These are phyloP conservation scores for Vitis cinerea DNA, from an alignment of 164 flowering plant genomes.

Conservation along the genomic window DNA sequence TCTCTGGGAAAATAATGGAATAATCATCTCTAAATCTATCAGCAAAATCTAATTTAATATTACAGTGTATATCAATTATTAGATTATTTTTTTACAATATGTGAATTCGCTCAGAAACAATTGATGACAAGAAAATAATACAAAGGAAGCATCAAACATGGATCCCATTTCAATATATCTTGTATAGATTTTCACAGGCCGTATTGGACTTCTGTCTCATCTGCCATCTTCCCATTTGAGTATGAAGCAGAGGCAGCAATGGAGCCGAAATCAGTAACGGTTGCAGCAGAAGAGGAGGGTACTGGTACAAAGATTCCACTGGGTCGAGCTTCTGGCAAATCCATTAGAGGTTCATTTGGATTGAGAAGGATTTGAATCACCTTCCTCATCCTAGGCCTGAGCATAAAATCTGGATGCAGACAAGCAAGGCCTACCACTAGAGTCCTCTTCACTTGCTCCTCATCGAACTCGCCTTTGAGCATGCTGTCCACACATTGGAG, in stretches of 20 bases:
- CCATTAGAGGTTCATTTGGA: slow-evolving; percentile 44
- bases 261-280: slow-evolving; percentile 9
- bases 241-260: neutral
- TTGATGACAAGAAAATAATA: too few relatives aligned
- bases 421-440: slow-evolving; percentile 35
- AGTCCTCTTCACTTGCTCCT: slow-evolving; percentile 32
- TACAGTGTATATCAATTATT: too few relatives aligned
- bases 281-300: slow-evolving; percentile 13
- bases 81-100: too few relatives aligned
- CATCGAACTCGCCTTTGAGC: slow-evolving; percentile 23
- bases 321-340: slow-evolving; percentile 37
- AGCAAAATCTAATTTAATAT: too few relatives aligned
- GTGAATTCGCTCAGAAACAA: too few relatives aligned
- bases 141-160: too few relatives aligned
- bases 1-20: too few relatives aligned
- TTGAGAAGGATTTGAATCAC: slow-evolving; percentile 46
- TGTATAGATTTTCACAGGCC: slow-evolving; percentile 6
- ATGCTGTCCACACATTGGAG: slow-evolving; percentile 29
- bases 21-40: too few relatives aligned
- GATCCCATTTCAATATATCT: too few relatives aligned
- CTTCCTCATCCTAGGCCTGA: slow-evolving; percentile 40
- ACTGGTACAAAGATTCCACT: slow-evolving; percentile 30
- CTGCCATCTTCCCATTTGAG: slow-evolving; percentile 9
- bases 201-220: slow-evolving; percentile 14
- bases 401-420: slow-evolving; percentile 35